Evolutionary conservation across 2,329 filamentous ascomycete genomes (phyloP).

Genomic region (Aureobasidium pullulans): DNA sequence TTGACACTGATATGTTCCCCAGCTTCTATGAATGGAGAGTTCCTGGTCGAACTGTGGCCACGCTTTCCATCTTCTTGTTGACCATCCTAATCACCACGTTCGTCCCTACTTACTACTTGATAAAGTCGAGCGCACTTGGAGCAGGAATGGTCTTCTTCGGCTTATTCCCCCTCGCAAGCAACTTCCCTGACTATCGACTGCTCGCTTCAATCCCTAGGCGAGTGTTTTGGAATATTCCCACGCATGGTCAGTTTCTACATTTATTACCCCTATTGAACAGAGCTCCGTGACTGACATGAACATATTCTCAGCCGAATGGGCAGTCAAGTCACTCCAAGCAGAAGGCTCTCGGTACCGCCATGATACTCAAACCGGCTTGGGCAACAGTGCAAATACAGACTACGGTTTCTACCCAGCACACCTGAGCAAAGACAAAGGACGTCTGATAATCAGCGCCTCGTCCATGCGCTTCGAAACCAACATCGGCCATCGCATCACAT

Average conservation of each 20-base stretch:
- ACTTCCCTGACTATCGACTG: not conserved
- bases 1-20: not conserved
- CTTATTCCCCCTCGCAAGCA: not conserved
- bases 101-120: not conserved
- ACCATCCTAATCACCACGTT: not conserved
- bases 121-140: not conserved
- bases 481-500: not conserved
- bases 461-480: not conserved
- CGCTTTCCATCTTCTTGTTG: not conserved
- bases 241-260: not conserved
- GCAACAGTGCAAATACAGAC: not conserved
- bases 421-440: not conserved
- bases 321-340: not conserved
- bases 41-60: not conserved
- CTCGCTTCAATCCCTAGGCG: not conserved
- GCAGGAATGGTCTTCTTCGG: not conserved
- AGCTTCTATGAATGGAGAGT: slow-evolving; percentile 15
- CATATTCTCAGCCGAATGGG: not conserved
- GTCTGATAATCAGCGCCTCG: not conserved
- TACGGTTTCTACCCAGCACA: not conserved
- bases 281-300: not conserved
- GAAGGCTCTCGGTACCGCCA: not conserved
- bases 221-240: slow-evolving; percentile 3
- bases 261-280: too few relatives aligned
- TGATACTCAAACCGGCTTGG: not conserved